Base-by-base conservation (phyloP, 352 stramenopile genomes). In the Phytophthora capsici region DNA sequence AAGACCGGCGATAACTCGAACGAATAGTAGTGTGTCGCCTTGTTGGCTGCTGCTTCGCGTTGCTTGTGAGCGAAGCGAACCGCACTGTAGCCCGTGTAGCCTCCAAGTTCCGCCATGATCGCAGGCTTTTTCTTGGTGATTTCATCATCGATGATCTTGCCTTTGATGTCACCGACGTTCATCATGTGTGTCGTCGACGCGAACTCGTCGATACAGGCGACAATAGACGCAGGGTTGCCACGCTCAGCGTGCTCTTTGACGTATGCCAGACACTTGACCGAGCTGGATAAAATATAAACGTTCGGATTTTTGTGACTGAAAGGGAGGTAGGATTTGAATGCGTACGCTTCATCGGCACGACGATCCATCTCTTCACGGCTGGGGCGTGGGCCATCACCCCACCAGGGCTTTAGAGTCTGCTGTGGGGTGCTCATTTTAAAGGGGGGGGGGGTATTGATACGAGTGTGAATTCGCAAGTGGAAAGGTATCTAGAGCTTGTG, bases 1-100 rank as follows among this genome's bases (percentile, higher is more conserved):
- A 69, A 82, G 52, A 70, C 57, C 1, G 71, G 74, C 14, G 63
- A 80, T 58, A 57, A 83, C 49, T 86, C 77, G 49, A 83, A 84
- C 17, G 74, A 69, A 40, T 73, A 86, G 49, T 79, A 86, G 53
- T 84, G 71, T 14, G 77, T 74, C 37, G 58, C 13, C 22, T 50
- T 37, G 8, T 57, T 37, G 9, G 50, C 36, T 8, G 49, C 58
- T 12, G 75, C 66, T 23, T 80, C 60, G n/a, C 69, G 74, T 43
- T 85, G 77, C 34, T 73, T 28, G 30, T 57, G 77, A 5, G 74
- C 77, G 17, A 86, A 86, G 8, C 74, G 68, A 19, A 84, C 77
- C 9, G 74, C 50, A 53, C 77, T 86, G 63, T 86, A 86, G 19
- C 77, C 77, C 0, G 69, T 71, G 69, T 78, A 86, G 4, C 56